phyloP scores from a whole-genome alignment of 2,329 filamentous ascomycete species.

The Diplodia seriata region DNA sequence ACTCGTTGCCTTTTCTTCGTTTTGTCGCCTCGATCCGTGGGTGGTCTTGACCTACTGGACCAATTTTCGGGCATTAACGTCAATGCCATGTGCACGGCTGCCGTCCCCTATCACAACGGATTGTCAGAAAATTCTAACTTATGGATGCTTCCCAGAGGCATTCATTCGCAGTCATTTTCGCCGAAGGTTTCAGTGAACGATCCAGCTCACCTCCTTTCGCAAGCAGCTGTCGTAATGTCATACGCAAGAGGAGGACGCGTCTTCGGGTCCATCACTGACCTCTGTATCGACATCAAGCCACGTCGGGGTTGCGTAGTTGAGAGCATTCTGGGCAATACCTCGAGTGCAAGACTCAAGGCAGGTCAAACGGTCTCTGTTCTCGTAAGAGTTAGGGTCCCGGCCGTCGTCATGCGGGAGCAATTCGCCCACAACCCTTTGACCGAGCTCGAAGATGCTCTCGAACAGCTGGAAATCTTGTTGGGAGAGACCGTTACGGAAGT shows the following conservation, averaged over 20 bases:
- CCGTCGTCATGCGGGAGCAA: background rate
- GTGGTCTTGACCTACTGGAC: conserved; percentile 7
- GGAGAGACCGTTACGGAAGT: conserved; percentile 34
- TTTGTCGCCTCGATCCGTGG: conserved; percentile 34
- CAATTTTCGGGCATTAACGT: conserved; percentile 20
- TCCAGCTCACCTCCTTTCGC: conserved; percentile 9
- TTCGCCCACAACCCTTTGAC: background rate
- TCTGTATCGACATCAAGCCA: conserved; percentile 31
- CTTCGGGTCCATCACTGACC: conserved; percentile 32
- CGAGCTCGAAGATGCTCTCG: conserved; percentile 28
- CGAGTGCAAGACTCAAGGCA: conserved; percentile 23
- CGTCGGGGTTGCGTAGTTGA: conserved; percentile 28
- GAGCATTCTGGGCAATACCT: conserved; percentile 29
- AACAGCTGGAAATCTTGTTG: conserved; percentile 36
- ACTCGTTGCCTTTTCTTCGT: conserved; percentile 34
- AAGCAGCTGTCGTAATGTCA: conserved; percentile 21
- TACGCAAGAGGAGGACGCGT: conserved; percentile 22
- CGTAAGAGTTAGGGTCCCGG: conserved; percentile 31
- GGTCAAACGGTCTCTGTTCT: conserved; percentile 33
- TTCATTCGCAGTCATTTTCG: background rate
- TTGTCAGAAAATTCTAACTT: background rate
- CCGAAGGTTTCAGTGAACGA: conserved; percentile 14
- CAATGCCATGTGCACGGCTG: conserved; percentile 31
- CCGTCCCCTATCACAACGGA: conserved; percentile 27
- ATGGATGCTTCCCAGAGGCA: conserved; percentile 14